Conservation (phyloP, 441 rosid genomes). For the Corymbia calophylla region DNA sequence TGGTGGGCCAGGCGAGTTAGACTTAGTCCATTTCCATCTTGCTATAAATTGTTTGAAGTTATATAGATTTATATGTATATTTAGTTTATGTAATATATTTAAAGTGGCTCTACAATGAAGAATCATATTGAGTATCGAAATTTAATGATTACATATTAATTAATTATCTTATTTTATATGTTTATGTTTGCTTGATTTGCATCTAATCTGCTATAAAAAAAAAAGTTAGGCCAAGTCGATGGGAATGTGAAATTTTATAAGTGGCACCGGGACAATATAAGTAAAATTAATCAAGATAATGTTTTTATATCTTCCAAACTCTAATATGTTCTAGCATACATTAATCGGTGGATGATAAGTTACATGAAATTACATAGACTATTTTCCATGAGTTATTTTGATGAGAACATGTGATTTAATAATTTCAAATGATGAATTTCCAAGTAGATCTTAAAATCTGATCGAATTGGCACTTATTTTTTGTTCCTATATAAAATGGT, state of each 20-base stretch:
- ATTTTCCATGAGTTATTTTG: background rate
- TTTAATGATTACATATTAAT: background rate
- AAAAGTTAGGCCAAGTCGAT: accelerated
- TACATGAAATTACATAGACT: background rate
- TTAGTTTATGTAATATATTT: background rate
- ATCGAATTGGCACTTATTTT: background rate
- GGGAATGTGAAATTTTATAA: background rate
- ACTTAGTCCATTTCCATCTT: background rate
- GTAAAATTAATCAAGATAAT: background rate
- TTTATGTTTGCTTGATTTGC: background rate
- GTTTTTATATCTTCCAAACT: background rate
- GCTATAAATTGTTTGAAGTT: background rate
- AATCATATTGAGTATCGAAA: background rate
- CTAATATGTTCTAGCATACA: background rate
- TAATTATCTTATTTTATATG: background rate
- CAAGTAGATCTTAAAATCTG: accelerated
- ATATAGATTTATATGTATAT: background rate
- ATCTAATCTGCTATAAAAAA: background rate
- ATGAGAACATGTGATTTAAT: background rate
- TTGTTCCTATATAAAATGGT: background rate
- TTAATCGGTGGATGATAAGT: background rate
- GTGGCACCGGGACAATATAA: background rate
- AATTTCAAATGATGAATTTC: background rate
- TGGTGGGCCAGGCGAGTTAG: background rate
- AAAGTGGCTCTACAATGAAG: background rate